Conservation (phyloP, 1,139 yeast genomes). For the Taphrina deformans region DNA sequence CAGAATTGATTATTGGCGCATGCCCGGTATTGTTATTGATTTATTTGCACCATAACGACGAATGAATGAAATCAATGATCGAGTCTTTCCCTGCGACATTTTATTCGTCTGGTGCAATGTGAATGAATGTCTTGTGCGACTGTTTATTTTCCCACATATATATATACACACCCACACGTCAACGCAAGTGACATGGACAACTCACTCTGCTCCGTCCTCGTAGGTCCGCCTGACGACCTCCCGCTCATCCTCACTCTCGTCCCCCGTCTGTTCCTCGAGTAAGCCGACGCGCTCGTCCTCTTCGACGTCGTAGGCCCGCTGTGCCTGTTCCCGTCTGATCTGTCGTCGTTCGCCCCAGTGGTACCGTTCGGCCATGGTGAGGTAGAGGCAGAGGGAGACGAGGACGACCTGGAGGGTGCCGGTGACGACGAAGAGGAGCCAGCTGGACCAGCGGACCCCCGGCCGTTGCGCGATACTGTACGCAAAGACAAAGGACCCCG, state of each 20-base stretch:
- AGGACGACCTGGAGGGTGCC: slow-evolving; percentile 64
- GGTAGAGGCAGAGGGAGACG: slow-evolving; percentile 53
- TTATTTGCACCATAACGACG: too few species aligned
- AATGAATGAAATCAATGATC: too few species aligned
- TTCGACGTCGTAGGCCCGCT: slow-evolving; percentile 20
- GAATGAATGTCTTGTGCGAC: too few species aligned
- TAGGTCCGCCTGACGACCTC: slow-evolving; percentile 21
- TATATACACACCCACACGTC: too few species aligned
- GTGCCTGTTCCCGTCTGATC: slow-evolving; percentile 24
- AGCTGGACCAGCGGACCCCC: slow-evolving; percentile 83
- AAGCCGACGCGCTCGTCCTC: slow-evolving; percentile 22
- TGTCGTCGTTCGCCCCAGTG: slow-evolving; percentile 29
- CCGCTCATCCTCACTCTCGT: slow-evolving; percentile 14
- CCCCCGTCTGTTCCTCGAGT: slow-evolving; percentile 27
- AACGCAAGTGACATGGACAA: too few species aligned
- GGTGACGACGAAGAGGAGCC: slow-evolving; percentile 77
- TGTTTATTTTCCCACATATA: too few species aligned
- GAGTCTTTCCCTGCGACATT: too few species aligned
- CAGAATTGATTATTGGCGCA: neutral
- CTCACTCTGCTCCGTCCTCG: neutral
- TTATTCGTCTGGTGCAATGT: too few species aligned
- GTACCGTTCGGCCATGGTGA: neutral
- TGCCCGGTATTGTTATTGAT: too few species aligned
- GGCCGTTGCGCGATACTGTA: slow-evolving; percentile 66
- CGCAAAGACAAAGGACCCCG: slow-evolving; percentile 83